Conservation (phyloP, 148 eudicot genomes). For the Cornus florida region DNA sequence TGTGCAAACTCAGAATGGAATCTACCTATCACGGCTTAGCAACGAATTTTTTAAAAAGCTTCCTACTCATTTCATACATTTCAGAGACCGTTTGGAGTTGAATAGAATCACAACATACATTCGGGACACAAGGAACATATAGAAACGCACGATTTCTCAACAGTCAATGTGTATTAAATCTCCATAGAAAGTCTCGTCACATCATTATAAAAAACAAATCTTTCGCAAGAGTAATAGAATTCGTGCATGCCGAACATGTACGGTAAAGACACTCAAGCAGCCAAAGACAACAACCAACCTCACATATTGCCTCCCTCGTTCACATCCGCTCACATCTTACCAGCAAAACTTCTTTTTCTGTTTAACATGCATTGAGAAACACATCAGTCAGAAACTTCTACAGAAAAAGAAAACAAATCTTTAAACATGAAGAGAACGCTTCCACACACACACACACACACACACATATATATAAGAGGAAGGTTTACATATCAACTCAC, state of each 20-base stretch:
- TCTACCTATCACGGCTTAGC: not conserved
- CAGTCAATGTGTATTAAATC: not conserved
- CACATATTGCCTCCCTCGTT: constrained; percentile 10
- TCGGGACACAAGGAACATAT: not conserved
- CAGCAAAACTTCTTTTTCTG: constrained; percentile 83
- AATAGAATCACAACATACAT: not conserved
- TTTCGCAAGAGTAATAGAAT: not conserved
- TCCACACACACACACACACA: not conserved
- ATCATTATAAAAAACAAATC: not conserved
- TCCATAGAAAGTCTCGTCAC: not conserved
- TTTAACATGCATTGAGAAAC: constrained; percentile 18
- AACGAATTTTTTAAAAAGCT: not conserved
- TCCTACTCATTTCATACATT: not conserved
- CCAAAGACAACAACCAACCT: not conserved
- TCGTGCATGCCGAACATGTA: not conserved
- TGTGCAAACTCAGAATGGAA: not conserved
- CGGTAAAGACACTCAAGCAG: not conserved
- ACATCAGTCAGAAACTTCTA: constrained; percentile 14
- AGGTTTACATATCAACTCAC: constrained; percentile 38
- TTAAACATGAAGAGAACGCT: not conserved
- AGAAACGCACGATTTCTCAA: constrained; percentile 7
- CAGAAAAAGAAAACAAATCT: not conserved
- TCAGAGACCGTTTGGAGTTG: not conserved
- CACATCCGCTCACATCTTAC: constrained; percentile 27
- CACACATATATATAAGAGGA: not conserved